Base-by-base conservation (phyloP, 345 rosid genomes). In the Lepidium sativum region DNA sequence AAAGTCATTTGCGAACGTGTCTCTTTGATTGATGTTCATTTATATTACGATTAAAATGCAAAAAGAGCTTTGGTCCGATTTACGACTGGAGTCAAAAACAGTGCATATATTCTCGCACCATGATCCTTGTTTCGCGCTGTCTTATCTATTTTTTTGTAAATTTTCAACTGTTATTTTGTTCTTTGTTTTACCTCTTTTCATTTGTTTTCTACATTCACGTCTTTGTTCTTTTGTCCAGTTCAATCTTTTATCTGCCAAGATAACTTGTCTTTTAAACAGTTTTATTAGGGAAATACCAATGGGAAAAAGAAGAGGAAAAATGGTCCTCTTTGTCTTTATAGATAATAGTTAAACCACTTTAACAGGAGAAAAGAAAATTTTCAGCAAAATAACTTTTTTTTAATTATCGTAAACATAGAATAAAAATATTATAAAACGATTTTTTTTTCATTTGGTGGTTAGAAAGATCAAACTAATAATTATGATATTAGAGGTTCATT, bases 61-160 rank as follows among this genome's bases (percentile, higher is more conserved):
- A 47, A 3, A 2, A 4, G 52, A 3, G 1, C 6, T 1, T 58
- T 0, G 23, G 13, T 50, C 6, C 2, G 23, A 58, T 54, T 51
- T 31, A 61, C 11, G 68, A 55, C 37, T 39, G 10, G 59, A 39
- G 67, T 65, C 71, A 58, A 72, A 72, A 20, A 20, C 34, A 51
- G 37, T 72, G 69, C 76, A 65, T 57, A 72, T 65, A 65, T 65
- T 51, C 76, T 59, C 62, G 55, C 67, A 51, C 71, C 66, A 49
- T 29, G 31, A 72, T 65, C 76, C 76, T 58, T 55, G 65, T 63
- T 65, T 72, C 32, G 54, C 71, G 71, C 76, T 58, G 62, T 54
- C 39, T 72, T 50, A 44, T 62, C 49, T 70, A 41, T 12, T 60
- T 20, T 10, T 35, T 39, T 58, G 10, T 31, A 50, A 32, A 18